Conservation (phyloP, 306 rosid genomes). For the Fragaria nilgerrensis region DNA sequence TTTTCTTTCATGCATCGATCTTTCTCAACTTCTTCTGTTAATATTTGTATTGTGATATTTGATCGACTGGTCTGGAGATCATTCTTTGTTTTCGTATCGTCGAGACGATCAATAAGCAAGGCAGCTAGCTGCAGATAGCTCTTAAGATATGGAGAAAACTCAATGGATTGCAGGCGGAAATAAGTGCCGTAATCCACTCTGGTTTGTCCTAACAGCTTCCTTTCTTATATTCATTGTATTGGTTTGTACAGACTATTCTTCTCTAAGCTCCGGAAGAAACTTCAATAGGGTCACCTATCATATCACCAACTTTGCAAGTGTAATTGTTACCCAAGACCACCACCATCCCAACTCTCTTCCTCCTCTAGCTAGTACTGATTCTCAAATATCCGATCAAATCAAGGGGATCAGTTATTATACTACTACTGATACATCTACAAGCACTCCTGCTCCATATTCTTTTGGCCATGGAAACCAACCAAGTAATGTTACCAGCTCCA, state of each 20-base stretch:
- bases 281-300: conserved; percentile 16
- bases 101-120: background rate
- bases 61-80: background rate
- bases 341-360: conserved; percentile 5
- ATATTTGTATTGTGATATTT: background rate
- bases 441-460: background rate
- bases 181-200: conserved; percentile 25
- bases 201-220: conserved; percentile 40
- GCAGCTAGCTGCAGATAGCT: background rate
- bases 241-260: conserved; percentile 32
- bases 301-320: conserved; percentile 17
- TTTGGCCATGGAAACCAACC: background rate
- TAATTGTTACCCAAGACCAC: conserved; percentile 2
- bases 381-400: background rate
- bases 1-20: background rate
- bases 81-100: background rate
- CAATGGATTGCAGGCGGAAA: conserved; percentile 3
- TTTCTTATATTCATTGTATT: conserved; percentile 24
- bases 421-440: background rate
- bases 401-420: background rate
- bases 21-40: background rate
- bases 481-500: background rate
- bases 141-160: conserved; percentile 4
- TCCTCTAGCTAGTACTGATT: background rate
- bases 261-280: conserved; percentile 13